Percentiles rank a stretch among this genome's conserved stretches.
Conservation (phyloP, 2,329 filamentous ascomycete genomes). For the Plenodomus lindquistii region DNA sequence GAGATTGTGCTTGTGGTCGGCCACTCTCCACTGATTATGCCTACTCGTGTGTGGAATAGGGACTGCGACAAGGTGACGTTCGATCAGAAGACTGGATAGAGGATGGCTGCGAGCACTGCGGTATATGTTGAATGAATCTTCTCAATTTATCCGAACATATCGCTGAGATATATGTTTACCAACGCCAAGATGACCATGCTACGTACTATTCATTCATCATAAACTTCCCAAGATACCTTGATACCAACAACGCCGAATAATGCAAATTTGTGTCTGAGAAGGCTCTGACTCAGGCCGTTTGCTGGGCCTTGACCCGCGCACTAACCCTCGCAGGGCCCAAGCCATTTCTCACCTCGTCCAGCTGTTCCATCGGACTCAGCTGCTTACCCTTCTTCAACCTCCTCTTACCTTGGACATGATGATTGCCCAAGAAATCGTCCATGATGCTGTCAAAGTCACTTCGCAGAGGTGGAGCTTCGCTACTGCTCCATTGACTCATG, state of each 20-base stretch:
- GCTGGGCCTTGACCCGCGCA: slow-evolving; percentile 8
- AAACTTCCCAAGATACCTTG: neutral
- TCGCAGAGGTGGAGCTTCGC: slow-evolving; percentile 60
- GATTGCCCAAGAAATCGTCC: slow-evolving; percentile 85
- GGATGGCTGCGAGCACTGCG: too few relatives aligned
- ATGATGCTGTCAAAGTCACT: slow-evolving; percentile 86
- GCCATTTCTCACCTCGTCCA: slow-evolving; percentile 84
- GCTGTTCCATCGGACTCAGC: slow-evolving; percentile 80
- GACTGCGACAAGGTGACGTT: too few relatives aligned
- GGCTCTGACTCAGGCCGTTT: neutral
- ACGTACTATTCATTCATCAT: neutral
- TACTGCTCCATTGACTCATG: slow-evolving; percentile 41
- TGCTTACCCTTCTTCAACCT: slow-evolving; percentile 78
- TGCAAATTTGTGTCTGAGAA: neutral
- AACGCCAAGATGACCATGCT: neutral
- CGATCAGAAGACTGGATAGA: too few relatives aligned
- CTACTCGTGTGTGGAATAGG: too few relatives aligned
- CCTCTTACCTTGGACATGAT: slow-evolving; percentile 69
- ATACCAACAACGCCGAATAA: neutral
- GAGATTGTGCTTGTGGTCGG: too few relatives aligned
- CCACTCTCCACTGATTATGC: too few relatives aligned
- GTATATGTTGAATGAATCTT: too few relatives aligned
- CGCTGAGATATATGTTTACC: neutral
- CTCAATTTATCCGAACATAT: too few relatives aligned
- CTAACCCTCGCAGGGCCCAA: slow-evolving; percentile 74